Evolutionary conservation across 2,329 filamentous ascomycete species (phyloP), one percentile per base, ranked within the genome.

Genomic region (Coniochaeta hoffmannii): DNA sequence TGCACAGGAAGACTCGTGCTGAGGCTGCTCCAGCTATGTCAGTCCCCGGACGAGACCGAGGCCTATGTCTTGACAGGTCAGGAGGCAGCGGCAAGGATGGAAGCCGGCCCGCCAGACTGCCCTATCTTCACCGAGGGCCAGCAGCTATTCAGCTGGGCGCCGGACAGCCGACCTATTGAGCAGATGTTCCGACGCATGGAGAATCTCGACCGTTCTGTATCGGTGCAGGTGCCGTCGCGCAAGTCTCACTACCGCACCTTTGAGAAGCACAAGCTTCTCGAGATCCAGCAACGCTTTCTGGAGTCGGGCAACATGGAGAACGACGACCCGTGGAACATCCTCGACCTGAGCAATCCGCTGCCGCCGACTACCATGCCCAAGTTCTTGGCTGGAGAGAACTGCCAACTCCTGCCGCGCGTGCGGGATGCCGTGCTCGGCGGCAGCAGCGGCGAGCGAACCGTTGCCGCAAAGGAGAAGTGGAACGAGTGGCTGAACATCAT

Each of bases 381-480:
- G 19, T 66, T 67, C 44, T 32, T 66, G 55, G 63, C 61, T 1
- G 59, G 62, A 12, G 62, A 65, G 44, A 66, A 67, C 53, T 67
- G 64, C 50, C 64, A 66, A 55, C 59, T 68, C 32, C 61, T 68
- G 22, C 63, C 62, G 12, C 61, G 62, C 12, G 57, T 68, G 31
- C 63, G 64, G 4, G 61, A 66, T 58, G 58, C 61, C 9, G 60
- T 64, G 61, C 65, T 79, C 17, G 76, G 62, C n/a, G 73, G 69
- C 54, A 51, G 55, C 28, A 61, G 63, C 15, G 64, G 64, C 4
- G 63, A 66, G 56, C 63, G 66, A 46, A 59, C 58, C n/a, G 59
- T 59, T 30, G 66, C 63, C 1, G 59, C 62, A 19, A 57, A 57
- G 8, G 57, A 65, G 53, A 58, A 69, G 30, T 70, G 66, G 68